Evolutionary conservation across 2,329 filamentous ascomycete species (phyloP), one percentile per base, ranked within the genome.

Genomic region (Calonectria crousiana): DNA sequence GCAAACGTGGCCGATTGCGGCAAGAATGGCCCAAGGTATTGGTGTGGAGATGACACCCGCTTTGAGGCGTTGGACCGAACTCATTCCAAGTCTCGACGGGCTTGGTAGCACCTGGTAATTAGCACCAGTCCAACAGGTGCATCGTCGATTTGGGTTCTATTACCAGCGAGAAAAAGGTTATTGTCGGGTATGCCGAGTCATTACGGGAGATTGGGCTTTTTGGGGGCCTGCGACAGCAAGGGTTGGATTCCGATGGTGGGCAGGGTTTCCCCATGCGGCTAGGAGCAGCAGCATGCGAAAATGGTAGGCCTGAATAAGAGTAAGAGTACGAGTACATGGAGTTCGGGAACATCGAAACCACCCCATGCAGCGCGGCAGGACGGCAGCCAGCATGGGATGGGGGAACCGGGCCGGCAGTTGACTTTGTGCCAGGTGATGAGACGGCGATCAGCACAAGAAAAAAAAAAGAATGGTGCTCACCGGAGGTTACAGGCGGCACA

Each of bases 311-410:
- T 60, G 32, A 38, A 73, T 73, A 69, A 69, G 71, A 73, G 67
- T 69, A 73, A 73, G 71, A 73, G 71, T 73, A 58, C 62, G 52
- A 66, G 68, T 44, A 44, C 47, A 64, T 28, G 51, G 20, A 26
- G 41, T 36, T 49, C 38, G 38, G 38, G 41, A 32, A 38, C 36
- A 32, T 64, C n/a, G 41, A 23, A 30, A 44, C 30, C 23, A 34
- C 34, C 34, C 30, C 32, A 38, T 58, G 67, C 52, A 28, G 41
- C 44, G 52, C 47, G 41, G 58, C 34, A 41, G 47, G 34, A 53
- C 34, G 32, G 56, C 38, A 53, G 28, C 30, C 23, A 58, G 49
- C 49, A 68, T 47, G 32, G 58, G 20, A 34, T 34, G 52, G n/a
- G 32, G 41, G 56, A 52, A 26, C 52, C 67, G 60, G 67, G 26